These are phyloP conservation scores for Apiospora aurea DNA, from an alignment of 2,329 filamentous ascomycete genomes.

Conservation along the genomic window DNA sequence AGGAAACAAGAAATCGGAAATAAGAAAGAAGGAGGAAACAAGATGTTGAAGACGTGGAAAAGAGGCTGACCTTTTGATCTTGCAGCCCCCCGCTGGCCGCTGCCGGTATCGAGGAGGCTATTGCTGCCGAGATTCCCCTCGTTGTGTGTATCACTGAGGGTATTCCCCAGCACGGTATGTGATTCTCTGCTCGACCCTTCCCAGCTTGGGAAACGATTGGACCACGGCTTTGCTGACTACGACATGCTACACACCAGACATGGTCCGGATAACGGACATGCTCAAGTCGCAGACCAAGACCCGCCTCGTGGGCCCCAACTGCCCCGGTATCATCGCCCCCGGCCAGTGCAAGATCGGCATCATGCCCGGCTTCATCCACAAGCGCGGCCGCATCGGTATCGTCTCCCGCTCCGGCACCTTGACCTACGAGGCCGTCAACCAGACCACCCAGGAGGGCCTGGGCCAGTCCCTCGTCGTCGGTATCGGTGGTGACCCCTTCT, in stretches of 20 bases:
- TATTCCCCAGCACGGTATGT: conserved; percentile 90
- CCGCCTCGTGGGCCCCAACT: conserved; percentile 95
- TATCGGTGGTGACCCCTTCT: conserved; percentile 98
- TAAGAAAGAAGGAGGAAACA: not conserved
- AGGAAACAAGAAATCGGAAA: not conserved
- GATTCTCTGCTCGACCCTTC: conserved; percentile 21
- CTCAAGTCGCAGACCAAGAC: conserved; percentile 98
- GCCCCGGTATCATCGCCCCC: conserved; percentile 92
- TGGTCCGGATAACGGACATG: conserved; percentile 98
- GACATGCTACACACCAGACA: conserved; percentile 68
- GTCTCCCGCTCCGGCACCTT: conserved; percentile 97
- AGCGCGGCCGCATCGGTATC: conserved; percentile 97
- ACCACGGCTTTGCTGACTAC: conserved; percentile 25
- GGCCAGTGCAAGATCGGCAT: conserved; percentile 99
- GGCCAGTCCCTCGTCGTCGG: conserved; percentile 98
- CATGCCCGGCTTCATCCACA: conserved; percentile 99
- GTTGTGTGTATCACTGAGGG: conserved; percentile 98
- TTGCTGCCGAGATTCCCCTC: conserved; percentile 89
- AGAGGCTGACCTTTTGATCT: not conserved
- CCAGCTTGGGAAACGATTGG: conserved; percentile 21
- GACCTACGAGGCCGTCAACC: conserved; percentile 99
- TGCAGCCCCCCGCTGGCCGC: conserved; percentile 86
- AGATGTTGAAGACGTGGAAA: not conserved
- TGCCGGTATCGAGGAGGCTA: conserved; percentile 94
- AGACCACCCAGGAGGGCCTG: conserved; percentile 95